Base-by-base conservation (phyloP, 495 filamentous ascomycete species). In the Aspergillus sclerotioniger region DNA sequence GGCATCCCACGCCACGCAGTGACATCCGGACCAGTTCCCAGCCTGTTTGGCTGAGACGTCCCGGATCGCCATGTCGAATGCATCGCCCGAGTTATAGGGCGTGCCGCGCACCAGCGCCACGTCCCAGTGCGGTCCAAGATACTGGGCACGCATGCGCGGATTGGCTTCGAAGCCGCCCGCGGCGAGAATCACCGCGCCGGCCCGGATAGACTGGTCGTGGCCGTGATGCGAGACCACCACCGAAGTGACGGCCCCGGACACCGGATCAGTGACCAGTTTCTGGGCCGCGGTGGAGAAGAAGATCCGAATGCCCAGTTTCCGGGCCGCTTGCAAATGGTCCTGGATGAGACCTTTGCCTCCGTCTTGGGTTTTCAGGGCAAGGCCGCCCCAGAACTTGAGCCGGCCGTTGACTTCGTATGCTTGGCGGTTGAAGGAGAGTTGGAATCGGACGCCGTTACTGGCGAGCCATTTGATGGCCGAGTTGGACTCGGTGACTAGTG, bases 101-200 rank as follows among this genome's bases (percentile, higher is more conserved):
- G 84, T 85, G 0, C 85, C 85, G 10, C 84, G 76, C 0, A 87
- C 84, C 10, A 77, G 66, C 0, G 84, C 84, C 8, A 78, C 53
- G 53, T 87, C 84, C 85, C 85, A 88, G 0, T 76, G 76, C 0
- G 83, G 82, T 0, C 85, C 85, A 1, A 87, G 75, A 61, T 81
- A 86, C 56, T 84, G 78, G 0, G 73, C 63, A 0, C 84, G 74
- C 65, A 86, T 62, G 7, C 71, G 67, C 0, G 85, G 71, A 46
- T 78, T 82, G 13, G 83, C 73, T 63, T 88, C 82, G 59, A 87
- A 87, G 0, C 85, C 85, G 8, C 85, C 85, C 7, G 80, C 78
- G 0, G 81, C 80, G 8, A 88, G 67, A n/a, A 87, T 67, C 1
- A 86, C 66, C 1, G 78, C 72, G 0, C 57, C 52, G 0, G 77